Conservation (phyloP, 441 rosid species). For the Macaranga tanarius region DNA sequence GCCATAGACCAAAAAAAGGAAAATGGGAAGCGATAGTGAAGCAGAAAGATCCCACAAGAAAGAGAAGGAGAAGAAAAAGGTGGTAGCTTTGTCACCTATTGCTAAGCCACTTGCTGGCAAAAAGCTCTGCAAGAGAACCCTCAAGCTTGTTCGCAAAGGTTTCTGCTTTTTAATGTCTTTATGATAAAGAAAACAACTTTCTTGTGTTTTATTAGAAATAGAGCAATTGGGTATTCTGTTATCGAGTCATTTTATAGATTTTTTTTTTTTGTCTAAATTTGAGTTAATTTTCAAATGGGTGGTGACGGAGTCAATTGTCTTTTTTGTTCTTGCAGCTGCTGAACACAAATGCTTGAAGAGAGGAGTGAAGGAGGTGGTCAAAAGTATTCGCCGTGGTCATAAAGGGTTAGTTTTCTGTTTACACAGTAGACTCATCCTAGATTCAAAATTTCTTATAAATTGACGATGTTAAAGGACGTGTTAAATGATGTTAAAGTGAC, state of each 20-base stretch:
- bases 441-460: no score
- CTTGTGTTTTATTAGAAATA: background rate
- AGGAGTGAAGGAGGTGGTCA: conserved; percentile 97
- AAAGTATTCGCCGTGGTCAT: conserved; percentile 81
- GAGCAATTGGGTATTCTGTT: background rate
- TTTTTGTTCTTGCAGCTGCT: conserved; percentile 45
- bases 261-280: background rate
- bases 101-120: conserved; percentile 94
- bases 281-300: background rate
- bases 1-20: conserved; percentile 13
- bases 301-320: background rate
- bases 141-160: conserved; percentile 92
- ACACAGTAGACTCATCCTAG: no score
- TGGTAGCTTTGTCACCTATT: conserved; percentile 66
- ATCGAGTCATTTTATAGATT: background rate
- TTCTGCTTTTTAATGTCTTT: background rate
- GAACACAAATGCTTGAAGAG: conserved; percentile 91
- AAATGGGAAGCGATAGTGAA: conserved; percentile 86
- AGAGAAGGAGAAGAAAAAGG: conserved; percentile 67
- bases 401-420: conserved; percentile 58
- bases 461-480: no score
- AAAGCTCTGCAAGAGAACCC: conserved; percentile 81
- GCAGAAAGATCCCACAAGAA: conserved; percentile 61
- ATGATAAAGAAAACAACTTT: no score
- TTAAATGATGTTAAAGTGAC: no score